Conservation (phyloP, 2,329 filamentous ascomycete species). For the Teratosphaeria epicoccoides region DNA sequence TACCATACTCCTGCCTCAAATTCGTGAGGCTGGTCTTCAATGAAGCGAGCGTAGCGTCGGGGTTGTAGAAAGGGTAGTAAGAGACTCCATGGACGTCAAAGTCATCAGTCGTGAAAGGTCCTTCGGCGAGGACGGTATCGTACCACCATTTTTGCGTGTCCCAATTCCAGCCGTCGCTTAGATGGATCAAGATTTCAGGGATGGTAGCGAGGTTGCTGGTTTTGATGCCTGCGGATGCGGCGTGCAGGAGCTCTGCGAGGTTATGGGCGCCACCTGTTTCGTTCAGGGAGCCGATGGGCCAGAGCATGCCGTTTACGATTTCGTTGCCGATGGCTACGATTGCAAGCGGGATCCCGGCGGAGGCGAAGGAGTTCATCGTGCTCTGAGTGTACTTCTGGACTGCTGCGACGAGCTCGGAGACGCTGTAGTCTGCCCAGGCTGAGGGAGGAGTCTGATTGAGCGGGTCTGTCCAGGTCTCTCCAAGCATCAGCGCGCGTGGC, state of each 20-base stretch:
- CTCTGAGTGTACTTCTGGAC: slow-evolving; percentile 24
- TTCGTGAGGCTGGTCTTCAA: slow-evolving; percentile 13
- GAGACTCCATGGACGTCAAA: slow-evolving; percentile 22
- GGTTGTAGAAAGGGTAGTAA: slow-evolving; percentile 24
- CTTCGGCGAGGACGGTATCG: slow-evolving; percentile 17
- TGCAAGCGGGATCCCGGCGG: slow-evolving; percentile 27
- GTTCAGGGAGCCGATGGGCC: slow-evolving; percentile 24
- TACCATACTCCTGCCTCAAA: slow-evolving; percentile 17
- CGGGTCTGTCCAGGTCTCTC: slow-evolving; percentile 26
- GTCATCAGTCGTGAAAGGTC: slow-evolving; percentile 14
- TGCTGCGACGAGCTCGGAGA: slow-evolving; percentile 22
- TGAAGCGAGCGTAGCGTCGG: slow-evolving; percentile 16
- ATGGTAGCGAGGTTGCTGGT: slow-evolving; percentile 13
- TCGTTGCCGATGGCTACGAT: slow-evolving; percentile 33
- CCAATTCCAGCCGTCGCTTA: slow-evolving; percentile 25
- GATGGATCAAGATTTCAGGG: slow-evolving; percentile 23
- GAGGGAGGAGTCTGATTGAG: slow-evolving; percentile 22
- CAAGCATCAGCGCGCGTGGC: background rate
- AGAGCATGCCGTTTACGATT: slow-evolving; percentile 27
- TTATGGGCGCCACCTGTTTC: slow-evolving; percentile 20
- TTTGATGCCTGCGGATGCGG: slow-evolving; percentile 21
- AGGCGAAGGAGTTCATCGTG: slow-evolving; percentile 31
- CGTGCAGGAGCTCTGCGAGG: slow-evolving; percentile 24
- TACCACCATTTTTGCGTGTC: slow-evolving; percentile 24
- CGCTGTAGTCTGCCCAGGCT: slow-evolving; percentile 23